Evolutionary conservation across 2,329 filamentous ascomycete genomes (phyloP), one percentile per base, ranked within the genome.

Genomic region (Cadophora sp.): DNA sequence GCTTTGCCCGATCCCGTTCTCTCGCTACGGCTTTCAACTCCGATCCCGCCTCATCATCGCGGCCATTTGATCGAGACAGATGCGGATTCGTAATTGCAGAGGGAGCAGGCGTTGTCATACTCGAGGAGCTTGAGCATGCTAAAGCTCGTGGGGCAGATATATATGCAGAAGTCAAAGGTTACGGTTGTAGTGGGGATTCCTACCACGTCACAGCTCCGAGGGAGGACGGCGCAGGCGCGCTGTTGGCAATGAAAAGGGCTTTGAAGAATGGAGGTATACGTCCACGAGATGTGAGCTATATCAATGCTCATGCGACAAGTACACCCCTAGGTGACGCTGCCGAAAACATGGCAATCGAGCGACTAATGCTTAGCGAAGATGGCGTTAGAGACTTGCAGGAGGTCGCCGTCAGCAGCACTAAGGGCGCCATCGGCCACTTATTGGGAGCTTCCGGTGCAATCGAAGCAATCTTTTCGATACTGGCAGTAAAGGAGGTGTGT

Each of bases 261-360:
- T 80, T 99, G 68, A 89, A 85, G 74, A 87, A 92, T 76, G 93
- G 94, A 0, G 80, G 84, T 0, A 76, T 97, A 46, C 84, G 83
- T 62, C 94, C 96, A 0, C 80, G 80, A 0, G 81, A 89, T 50
- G 89, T 99, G 4, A 92, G 94, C 78, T 99, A 99, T 78, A 87
- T 99, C 77, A 99, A 98, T 76, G 96, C 96, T 1, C 96, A 99
- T 77, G 96, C 95, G 0, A 99, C 96, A 1, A 92, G 92, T 26
- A 99, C 95, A 0, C 79, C 85, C 7, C 85, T 98, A 2, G 96
- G 96, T 0, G 96, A 99, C 80, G 86, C 87, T 26, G 95, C 96
- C 1, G 96, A 99, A 81, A 95, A 95, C 62, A 82, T 84, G 8
- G 96, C 96, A 0, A 95, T 98, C 73, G 90, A 89, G 69, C 81